phyloP scores from a whole-genome alignment of 2,329 filamentous ascomycete species.

The Talaromyces funiculosus region DNA sequence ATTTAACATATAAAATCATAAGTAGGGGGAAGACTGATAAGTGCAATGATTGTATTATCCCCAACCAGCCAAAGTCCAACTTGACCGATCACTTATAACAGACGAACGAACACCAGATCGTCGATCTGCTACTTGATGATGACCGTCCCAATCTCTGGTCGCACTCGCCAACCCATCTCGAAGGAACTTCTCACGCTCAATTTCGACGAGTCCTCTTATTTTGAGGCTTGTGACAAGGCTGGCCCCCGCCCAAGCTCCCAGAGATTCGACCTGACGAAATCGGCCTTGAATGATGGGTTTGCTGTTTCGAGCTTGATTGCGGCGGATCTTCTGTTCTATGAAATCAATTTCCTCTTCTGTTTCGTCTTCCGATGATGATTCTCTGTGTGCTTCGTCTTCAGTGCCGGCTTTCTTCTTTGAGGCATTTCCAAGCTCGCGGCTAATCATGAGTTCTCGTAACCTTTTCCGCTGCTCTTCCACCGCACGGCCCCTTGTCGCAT shows the following conservation, averaged over 20 bases:
- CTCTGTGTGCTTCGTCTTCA: constrained; percentile 5
- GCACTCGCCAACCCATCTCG: constrained; percentile 44
- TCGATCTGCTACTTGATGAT: constrained; percentile 31
- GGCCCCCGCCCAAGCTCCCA: constrained; percentile 61
- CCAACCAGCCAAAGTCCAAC: constrained; percentile 46
- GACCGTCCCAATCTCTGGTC: constrained; percentile 37
- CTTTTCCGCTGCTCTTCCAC: constrained; percentile 47
- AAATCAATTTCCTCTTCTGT: constrained; percentile 32
- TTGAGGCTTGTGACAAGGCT: constrained; percentile 56
- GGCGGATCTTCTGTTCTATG: constrained; percentile 38
- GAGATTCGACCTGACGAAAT: constrained; percentile 52
- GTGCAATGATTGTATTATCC: constrained; percentile 25
- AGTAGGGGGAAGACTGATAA: background rate
- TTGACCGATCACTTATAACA: constrained; percentile 41
- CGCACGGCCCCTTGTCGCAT: constrained; percentile 65
- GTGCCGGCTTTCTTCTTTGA: background rate
- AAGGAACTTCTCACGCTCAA: constrained; percentile 60
- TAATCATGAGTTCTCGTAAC: constrained; percentile 33
- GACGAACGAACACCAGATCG: constrained; percentile 24
- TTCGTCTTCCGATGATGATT: constrained; percentile 12
- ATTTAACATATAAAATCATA: background rate
- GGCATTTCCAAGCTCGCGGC: constrained; percentile 17
- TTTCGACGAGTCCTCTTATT: constrained; percentile 56
- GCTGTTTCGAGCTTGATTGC: constrained; percentile 29
- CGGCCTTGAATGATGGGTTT: constrained; percentile 32